These are phyloP conservation scores for Eurotiales sp. DNA, from an alignment of 2,329 filamentous ascomycete genomes.

Conservation along the genomic window DNA sequence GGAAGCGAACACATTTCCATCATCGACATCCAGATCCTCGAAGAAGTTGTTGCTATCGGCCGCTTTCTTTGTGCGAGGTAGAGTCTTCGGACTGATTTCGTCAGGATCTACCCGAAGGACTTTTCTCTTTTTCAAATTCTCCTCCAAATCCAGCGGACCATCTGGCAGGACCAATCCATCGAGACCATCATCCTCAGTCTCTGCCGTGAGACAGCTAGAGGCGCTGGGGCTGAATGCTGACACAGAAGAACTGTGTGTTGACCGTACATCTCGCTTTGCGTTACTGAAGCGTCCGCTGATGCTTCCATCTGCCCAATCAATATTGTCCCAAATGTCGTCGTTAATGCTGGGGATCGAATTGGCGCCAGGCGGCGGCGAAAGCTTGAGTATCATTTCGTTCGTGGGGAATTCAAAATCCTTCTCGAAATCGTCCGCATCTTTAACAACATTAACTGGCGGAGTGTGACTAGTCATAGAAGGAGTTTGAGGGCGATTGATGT, in stretches of 20 bases:
- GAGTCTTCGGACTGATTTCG: constrained; percentile 28
- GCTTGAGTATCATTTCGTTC: constrained; percentile 59
- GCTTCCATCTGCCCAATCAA: constrained; percentile 88
- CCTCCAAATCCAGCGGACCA: constrained; percentile 77
- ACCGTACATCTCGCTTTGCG: constrained; percentile 73
- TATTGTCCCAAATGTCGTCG: constrained; percentile 70
- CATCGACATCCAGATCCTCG: constrained; percentile 79
- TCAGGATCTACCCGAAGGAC: constrained; percentile 36
- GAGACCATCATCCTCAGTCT: constrained; percentile 90
- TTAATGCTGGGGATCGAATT: constrained; percentile 56
- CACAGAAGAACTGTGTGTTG: constrained; percentile 77
- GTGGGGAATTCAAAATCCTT: constrained; percentile 68
- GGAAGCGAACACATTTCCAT: constrained; percentile 75
- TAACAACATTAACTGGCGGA: constrained; percentile 27
- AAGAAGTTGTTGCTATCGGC: constrained; percentile 69
- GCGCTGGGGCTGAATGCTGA: constrained; percentile 90
- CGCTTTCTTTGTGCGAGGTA: constrained; percentile 16
- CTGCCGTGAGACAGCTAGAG: constrained; percentile 82
- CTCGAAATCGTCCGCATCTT: constrained; percentile 66
- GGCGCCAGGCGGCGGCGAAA: constrained; percentile 59
- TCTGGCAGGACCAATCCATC: constrained; percentile 83
- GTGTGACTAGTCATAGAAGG: constrained; percentile 14
- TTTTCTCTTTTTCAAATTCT: constrained; percentile 70
- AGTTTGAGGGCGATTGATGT: not conserved
- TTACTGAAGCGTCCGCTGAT: constrained; percentile 86